A percentile compares a stretch with the other conserved stretches of the same genome.
Evolutionary conservation across 768 basidiomycete genomes (phyloP).

Genomic region (Amanita fuliginea): DNA sequence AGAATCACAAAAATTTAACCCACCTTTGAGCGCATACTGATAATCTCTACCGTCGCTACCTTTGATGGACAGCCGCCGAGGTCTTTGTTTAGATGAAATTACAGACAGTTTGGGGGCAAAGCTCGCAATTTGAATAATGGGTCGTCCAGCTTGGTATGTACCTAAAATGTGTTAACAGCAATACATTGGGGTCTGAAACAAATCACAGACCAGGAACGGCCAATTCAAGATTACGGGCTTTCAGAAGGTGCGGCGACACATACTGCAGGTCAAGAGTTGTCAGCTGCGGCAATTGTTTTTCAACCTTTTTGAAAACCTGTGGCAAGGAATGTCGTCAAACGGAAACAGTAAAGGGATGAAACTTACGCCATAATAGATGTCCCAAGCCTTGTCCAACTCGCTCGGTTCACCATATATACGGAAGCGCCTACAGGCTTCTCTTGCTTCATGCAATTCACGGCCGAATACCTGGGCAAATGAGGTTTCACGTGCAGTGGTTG

Average conservation of each 20-base stretch:
- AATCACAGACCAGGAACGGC: constrained; percentile 77
- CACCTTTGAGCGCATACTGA: constrained; percentile 86
- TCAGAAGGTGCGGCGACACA: constrained; percentile 86
- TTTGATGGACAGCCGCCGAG: constrained; percentile 74
- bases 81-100: constrained; percentile 94
- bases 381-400: constrained; percentile 96
- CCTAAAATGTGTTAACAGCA: constrained; percentile 30
- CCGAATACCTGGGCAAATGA: constrained; percentile 94
- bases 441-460: constrained; percentile 83
- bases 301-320: constrained; percentile 92
- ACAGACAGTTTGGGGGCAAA: constrained; percentile 88
- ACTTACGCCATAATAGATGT: constrained; percentile 88
- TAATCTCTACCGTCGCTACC: constrained; percentile 93
- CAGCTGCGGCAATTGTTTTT: constrained; percentile 84
- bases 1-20: neutral
- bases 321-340: neutral
- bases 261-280: constrained; percentile 93
- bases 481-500: constrained; percentile 87
- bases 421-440: constrained; percentile 83
- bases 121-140: constrained; percentile 69
- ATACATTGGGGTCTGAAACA: neutral
- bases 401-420: constrained; percentile 76
- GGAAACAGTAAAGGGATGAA: neutral
- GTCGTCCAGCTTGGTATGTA: constrained; percentile 84
- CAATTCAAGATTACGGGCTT: constrained; percentile 80